These are phyloP conservation scores for Daldinia eschscholtzii DNA, from an alignment of 2,329 filamentous ascomycete genomes.

Conservation along the genomic window DNA sequence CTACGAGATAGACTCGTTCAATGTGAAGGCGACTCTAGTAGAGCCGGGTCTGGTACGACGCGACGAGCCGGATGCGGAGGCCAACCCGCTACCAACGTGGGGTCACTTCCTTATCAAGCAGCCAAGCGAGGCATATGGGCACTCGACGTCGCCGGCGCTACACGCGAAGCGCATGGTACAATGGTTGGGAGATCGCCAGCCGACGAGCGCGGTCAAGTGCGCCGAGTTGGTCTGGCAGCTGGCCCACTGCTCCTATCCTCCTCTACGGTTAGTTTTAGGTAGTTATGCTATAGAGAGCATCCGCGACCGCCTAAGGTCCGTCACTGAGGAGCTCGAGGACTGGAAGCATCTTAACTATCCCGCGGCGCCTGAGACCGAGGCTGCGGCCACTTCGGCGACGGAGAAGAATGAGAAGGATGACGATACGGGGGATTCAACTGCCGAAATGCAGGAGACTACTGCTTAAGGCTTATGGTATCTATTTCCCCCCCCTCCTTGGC, in stretches of 20 bases:
- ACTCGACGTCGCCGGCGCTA: conserved; percentile 82
- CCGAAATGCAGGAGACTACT: conserved; percentile 26
- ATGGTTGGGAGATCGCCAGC: conserved; percentile 93
- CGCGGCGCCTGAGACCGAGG: conserved; percentile 55
- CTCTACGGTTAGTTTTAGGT: conserved; percentile 85
- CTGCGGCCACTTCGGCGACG: conserved; percentile 39
- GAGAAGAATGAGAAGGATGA: conserved; percentile 53
- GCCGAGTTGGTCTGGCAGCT: conserved; percentile 95
- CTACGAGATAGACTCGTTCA: conserved; percentile 92
- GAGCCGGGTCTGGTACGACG: conserved; percentile 89
- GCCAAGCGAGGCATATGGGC: conserved; percentile 83
- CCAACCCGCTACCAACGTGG: conserved; percentile 78
- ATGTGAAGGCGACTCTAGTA: conserved; percentile 93
- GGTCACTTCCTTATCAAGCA: conserved; percentile 93
- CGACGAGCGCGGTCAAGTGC: conserved; percentile 91
- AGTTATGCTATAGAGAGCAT: conserved; percentile 98
- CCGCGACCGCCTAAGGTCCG: conserved; percentile 85
- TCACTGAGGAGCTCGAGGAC: conserved; percentile 95
- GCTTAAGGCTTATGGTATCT: conserved; percentile 14
- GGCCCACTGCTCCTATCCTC: conserved; percentile 94
- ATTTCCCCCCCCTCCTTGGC: not conserved
- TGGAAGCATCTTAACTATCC: conserved; percentile 89
- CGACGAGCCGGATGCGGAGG: conserved; percentile 76
- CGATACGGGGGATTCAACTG: conserved; percentile 45
- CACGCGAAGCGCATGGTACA: conserved; percentile 93